Evolutionary conservation across 2,329 filamentous ascomycete species (phyloP).

Genomic region (Colletotrichum sp.): DNA sequence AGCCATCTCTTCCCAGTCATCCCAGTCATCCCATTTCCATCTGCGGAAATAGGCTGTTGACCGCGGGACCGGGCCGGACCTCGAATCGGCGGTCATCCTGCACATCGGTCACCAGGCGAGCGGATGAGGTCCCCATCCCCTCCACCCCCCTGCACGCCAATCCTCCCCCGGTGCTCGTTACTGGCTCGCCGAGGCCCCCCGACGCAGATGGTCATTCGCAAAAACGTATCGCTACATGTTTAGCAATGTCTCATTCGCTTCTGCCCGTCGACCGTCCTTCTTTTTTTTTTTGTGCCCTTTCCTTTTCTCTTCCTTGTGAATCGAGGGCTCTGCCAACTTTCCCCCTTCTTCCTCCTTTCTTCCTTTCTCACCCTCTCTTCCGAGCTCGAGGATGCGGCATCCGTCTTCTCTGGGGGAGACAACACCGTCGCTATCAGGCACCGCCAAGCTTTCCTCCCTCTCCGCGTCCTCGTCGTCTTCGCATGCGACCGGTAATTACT

Average conservation of each 20-base stretch:
- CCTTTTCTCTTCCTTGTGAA: neutral
- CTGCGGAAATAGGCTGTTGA: neutral
- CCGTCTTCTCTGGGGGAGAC: neutral
- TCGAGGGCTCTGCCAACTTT: neutral
- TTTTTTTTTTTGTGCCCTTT: neutral
- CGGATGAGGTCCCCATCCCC: neutral
- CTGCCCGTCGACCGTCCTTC: neutral
- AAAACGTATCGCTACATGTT: neutral
- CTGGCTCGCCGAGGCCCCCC: neutral
- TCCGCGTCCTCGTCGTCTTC: neutral
- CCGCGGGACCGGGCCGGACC: neutral
- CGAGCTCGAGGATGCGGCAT: neutral
- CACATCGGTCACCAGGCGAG: neutral
- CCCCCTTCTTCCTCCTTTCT: neutral
- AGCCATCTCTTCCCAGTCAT: neutral
- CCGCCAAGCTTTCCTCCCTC: neutral
- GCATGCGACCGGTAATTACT: neutral
- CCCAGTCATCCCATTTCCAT: neutral
- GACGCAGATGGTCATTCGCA: neutral
- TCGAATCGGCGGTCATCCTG: neutral
- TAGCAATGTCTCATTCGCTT: neutral
- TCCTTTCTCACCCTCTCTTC: neutral
- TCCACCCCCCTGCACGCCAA: neutral
- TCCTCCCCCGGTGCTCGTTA: neutral
- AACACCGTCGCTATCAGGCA: neutral